These are phyloP conservation scores for Calonectria pauciramosa DNA, from an alignment of 2,329 filamentous ascomycete genomes.

Conservation along the genomic window DNA sequence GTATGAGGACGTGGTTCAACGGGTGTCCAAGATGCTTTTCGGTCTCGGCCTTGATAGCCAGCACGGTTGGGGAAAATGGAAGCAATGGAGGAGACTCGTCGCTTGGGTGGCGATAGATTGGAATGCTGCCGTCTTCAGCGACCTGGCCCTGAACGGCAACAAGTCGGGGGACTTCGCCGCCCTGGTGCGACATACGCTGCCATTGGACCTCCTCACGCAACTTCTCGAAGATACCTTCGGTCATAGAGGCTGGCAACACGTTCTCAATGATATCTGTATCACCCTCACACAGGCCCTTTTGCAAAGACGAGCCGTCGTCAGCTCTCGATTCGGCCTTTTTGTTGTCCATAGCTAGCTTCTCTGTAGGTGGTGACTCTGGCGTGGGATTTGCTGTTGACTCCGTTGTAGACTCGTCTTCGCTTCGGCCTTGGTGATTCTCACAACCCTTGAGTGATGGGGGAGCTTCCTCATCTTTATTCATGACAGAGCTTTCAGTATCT, in stretches of 20 bases:
- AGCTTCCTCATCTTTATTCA: slow-evolving; percentile 28
- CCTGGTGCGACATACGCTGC: slow-evolving; percentile 93
- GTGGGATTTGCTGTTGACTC: slow-evolving; percentile 5
- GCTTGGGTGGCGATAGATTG: slow-evolving; percentile 94
- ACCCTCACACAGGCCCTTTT: slow-evolving; percentile 79
- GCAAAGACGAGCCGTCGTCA: slow-evolving; percentile 38
- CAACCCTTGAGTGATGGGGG: slow-evolving; percentile 10
- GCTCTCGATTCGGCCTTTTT: slow-evolving; percentile 12
- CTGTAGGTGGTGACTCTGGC: slow-evolving; percentile 8
- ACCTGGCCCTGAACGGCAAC: slow-evolving; percentile 89
- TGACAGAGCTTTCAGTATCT: not conserved
- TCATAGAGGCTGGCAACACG: slow-evolving; percentile 72
- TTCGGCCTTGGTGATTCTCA: not conserved
- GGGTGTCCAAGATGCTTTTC: slow-evolving; percentile 82
- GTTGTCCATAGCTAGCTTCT: slow-evolving; percentile 21
- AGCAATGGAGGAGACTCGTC: slow-evolving; percentile 87
- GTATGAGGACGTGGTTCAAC: slow-evolving; percentile 93
- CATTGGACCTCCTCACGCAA: slow-evolving; percentile 84
- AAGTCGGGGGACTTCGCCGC: slow-evolving; percentile 90
- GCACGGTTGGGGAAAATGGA: slow-evolving; percentile 81
- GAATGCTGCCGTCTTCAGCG: slow-evolving; percentile 77
- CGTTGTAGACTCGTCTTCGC: not conserved
- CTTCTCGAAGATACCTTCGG: slow-evolving; percentile 74
- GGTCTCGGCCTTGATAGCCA: slow-evolving; percentile 75
- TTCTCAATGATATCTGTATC: slow-evolving; percentile 83